Evolutionary conservation across 1,284 basidiomycete genomes (phyloP).

Genomic region (Cryptococcus sp.): DNA sequence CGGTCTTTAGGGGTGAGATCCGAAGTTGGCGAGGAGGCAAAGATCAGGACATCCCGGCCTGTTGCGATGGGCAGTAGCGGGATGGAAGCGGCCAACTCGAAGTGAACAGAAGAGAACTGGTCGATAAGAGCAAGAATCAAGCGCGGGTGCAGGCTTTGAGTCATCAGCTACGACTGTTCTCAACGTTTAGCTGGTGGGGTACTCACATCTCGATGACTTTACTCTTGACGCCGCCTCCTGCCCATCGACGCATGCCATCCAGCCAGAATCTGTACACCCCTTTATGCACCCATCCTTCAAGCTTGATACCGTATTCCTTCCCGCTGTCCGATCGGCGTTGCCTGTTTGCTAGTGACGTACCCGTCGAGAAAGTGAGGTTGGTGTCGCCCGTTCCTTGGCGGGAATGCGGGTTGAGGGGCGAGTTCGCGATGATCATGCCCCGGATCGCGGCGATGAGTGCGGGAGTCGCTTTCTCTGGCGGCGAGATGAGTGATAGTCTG

Average conservation of each 20-base stretch:
- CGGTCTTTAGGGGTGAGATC: conserved; percentile 33
- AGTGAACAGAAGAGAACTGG: conserved; percentile 32
- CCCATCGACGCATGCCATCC: conserved; percentile 42
- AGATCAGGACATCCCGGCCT: conserved; percentile 46
- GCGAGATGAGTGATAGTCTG: conserved; percentile 44
- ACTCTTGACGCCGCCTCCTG: conserved; percentile 32
- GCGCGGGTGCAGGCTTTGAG: conserved; percentile 36
- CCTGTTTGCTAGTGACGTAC: not conserved
- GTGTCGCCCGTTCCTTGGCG: conserved; percentile 3
- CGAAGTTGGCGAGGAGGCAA: conserved; percentile 34
- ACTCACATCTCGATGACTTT: conserved; percentile 36
- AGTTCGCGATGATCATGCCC: conserved; percentile 30
- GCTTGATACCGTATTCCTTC: conserved; percentile 33
- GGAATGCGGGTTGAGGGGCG: conserved; percentile 6
- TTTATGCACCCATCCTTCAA: conserved; percentile 48
- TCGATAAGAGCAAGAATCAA: conserved; percentile 39
- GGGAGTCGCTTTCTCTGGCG: conserved; percentile 33
- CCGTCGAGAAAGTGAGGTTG: not conserved
- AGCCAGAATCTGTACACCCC: conserved; percentile 50
- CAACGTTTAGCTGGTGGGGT: not conserved
- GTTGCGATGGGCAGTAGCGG: conserved; percentile 35
- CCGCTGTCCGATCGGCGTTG: conserved; percentile 7
- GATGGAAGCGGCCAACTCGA: conserved; percentile 34
- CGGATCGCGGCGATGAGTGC: conserved; percentile 41
- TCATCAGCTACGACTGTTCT: conserved; percentile 6